Base-by-base conservation (phyloP, 164 flowering plant genomes). In the Liriodendron chinense region DNA sequence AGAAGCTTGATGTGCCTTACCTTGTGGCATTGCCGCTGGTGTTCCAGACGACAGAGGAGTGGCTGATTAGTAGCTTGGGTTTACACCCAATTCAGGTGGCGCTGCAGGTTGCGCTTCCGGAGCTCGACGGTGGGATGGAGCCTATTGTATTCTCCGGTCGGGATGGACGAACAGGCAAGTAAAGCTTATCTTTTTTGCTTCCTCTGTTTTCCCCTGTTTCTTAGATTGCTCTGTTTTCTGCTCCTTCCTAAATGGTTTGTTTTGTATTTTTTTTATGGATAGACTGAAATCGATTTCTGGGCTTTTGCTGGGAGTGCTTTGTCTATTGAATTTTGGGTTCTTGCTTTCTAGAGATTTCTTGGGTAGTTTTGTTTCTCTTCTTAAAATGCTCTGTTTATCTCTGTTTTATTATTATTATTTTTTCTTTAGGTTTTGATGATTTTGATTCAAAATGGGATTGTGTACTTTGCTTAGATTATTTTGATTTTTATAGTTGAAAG, bases 31-130 rank as follows among this genome's bases (percentile, higher is more conserved):
- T 94, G 84, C 99, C 98, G 16, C 78, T 96, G 87, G 99, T 96
- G 77, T 96, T 96, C 71, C 99, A 96, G 83, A 96, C 99, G 13
- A 96, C 99, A 1, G 99, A 96, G 82, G 99, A 96, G 80, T 96
- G 99, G 99, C 76, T 96, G 59, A 91, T 90, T 47, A 96, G 99
- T 73, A 94, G 94, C 49, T 79, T 96, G 86, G 99, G 99, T 1
- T 78, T 96, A 79, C 99, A 96, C 83, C 99, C 98, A 7, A 94
- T 96, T 84, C 99, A 96, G 87, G 99, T 96, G 57, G 99, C 99
- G 74, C 76, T 94, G 83, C 99, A 96, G 80, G 99, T 96, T 79
- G 99, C 99, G 65, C 92, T 96, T 20, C 99, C 98, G 0, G 99
- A 96, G 90, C 93, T 94, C 1, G 98, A 96, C 80, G 99, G 99